Evolutionary conservation across 805 yeast species (phyloP).

Genomic region (Saccharomycopsis sp.): DNA sequence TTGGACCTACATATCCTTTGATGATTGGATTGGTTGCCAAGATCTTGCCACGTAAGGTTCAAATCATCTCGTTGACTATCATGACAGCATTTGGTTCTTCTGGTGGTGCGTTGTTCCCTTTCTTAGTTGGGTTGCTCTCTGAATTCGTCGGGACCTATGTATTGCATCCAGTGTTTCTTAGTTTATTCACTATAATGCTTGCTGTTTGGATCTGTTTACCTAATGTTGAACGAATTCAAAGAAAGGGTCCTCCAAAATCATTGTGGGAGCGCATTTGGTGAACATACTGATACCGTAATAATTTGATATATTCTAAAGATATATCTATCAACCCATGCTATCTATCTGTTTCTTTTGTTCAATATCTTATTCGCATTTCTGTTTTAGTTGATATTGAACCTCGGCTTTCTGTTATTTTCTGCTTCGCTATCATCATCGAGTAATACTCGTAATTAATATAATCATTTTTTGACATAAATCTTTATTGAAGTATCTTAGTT

Average conservation of each 20-base stretch:
- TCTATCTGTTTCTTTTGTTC: no score
- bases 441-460: no score
- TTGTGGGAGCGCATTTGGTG: slow-evolving; percentile 26
- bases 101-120: slow-evolving; percentile 54
- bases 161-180: slow-evolving; percentile 42
- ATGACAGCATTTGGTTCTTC: slow-evolving; percentile 51
- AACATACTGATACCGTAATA: no score
- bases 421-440: no score
- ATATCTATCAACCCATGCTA: no score
- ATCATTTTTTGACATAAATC: no score
- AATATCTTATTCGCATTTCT: no score
- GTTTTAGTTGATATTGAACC: no score
- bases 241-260: slow-evolving; percentile 18
- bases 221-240: slow-evolving; percentile 33
- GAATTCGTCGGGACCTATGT: slow-evolving; percentile 42
- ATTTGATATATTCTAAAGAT: no score
- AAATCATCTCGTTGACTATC: slow-evolving; percentile 43
- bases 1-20: slow-evolving; percentile 56
- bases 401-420: no score
- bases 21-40: slow-evolving; percentile 39
- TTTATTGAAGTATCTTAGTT: no score
- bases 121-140: slow-evolving; percentile 44
- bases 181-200: slow-evolving; percentile 31
- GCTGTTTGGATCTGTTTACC: slow-evolving; percentile 39
- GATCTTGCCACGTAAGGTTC: slow-evolving; percentile 45